These are phyloP conservation scores for Dactylellina drechsleri DNA, from an alignment of 2,329 filamentous ascomycete species.

Conservation along the genomic window DNA sequence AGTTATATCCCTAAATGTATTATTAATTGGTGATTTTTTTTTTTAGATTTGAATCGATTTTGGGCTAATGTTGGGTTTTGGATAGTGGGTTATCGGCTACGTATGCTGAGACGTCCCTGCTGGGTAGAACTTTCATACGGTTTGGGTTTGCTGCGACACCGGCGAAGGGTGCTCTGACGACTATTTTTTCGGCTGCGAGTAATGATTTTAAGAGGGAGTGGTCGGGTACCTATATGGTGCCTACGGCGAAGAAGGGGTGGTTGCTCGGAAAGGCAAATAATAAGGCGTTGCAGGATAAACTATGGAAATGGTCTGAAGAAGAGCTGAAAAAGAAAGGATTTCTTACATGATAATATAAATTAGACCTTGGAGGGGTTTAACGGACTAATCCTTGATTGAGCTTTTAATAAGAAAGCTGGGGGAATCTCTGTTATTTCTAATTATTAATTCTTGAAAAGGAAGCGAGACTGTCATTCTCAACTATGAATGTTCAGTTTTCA, in stretches of 20 bases:
- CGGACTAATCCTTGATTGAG: no score
- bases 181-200: slow-evolving; percentile 30
- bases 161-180: slow-evolving; percentile 28
- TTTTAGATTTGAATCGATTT: neutral
- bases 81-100: slow-evolving; percentile 22
- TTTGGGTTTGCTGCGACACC: slow-evolving; percentile 32
- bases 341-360: no score
- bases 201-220: slow-evolving; percentile 42
- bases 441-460: no score
- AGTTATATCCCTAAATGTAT: slow-evolving; percentile 4
- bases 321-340: slow-evolving; percentile 42
- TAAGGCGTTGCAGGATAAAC: slow-evolving; percentile 30
- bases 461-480: no score
- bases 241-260: slow-evolving; percentile 25
- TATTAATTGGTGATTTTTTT: no score
- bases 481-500: no score
- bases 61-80: neutral
- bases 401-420: no score
- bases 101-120: slow-evolving; percentile 17
- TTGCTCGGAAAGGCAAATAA: slow-evolving; percentile 28
- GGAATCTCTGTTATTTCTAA: no score
- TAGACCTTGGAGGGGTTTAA: no score
- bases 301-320: slow-evolving; percentile 41
- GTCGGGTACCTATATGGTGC: slow-evolving; percentile 41
- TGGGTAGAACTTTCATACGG: slow-evolving; percentile 27